Base-by-base conservation (phyloP, 2,329 filamentous ascomycete genomes). In the Colletotrichum liriopes region DNA sequence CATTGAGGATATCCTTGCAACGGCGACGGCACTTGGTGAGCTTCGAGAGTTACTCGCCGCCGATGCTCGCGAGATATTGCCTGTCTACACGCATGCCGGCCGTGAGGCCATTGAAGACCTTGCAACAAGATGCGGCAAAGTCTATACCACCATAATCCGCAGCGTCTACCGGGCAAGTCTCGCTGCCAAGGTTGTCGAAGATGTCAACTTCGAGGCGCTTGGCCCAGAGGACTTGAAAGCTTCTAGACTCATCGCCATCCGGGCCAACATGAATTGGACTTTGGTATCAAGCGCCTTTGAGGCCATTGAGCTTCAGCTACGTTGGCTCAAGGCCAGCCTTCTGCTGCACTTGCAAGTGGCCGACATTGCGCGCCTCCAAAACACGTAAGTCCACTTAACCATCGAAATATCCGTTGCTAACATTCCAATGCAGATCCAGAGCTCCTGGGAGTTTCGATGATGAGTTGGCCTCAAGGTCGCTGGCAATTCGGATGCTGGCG, bases 401-500 rank as follows among this genome's bases (percentile, higher is more conserved):
- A 14, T 16, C 3, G 14, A 8, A 5, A 8, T 2, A 2, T 14
- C 20, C n/a, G 9, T 8, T 1, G 1, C 45, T 72, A 18, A 69
- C 23, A 8, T 16, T 11, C 11, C 5, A 7, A 2, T 9, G 2
- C 18, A 72, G 69, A 20, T 32, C 59, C 6, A 68, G 59, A 39
- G 47, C 52, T 16, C 69, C 69, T 11, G 69, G 69, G 7, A 72
- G 65, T 12, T 72, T 72, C 14, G 69, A 72, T 11, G 65, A 69
- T n/a, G 69, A 72, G 45, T 41, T 72, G 1, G 69, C 69, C 26
- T 69, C 59, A 16, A 68, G 69, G 45, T 59, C 65, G n/a, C 47
- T 72, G 26, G 69, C 69, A 1, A 64, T 67, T n/a, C 69, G 69
- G 1, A 47, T 72, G 1, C 39, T 72, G 18, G 26, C 29, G 16